Evolutionary conservation across 148 eudicot genomes (phyloP).

Genomic region (Chenopodium berlandieri): DNA sequence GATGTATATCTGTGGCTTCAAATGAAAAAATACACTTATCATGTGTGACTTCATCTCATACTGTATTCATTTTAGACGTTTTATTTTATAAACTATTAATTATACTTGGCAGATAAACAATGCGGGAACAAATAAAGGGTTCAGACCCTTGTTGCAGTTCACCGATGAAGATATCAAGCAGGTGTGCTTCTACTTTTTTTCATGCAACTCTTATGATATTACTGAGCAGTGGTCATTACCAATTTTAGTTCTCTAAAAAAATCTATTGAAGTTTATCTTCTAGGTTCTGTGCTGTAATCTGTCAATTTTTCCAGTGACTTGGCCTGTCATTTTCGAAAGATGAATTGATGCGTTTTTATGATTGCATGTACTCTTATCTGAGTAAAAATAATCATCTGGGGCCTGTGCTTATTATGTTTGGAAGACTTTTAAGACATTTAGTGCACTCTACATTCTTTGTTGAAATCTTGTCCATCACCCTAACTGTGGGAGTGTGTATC

Average conservation of each 20-base stretch:
- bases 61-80: not conserved
- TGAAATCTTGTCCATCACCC: not conserved
- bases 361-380: not conserved
- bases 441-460: not conserved
- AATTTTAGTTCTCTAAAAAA: not conserved
- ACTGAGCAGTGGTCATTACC: not conserved
- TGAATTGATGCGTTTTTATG: not conserved
- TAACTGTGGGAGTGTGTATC: not conserved
- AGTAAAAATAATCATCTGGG: not conserved
- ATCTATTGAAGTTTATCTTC: not conserved
- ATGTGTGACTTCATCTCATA: not conserved
- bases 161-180: slow-evolving; percentile 84
- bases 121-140: slow-evolving; percentile 98
- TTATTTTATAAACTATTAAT: not conserved
- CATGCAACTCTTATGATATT: not conserved
- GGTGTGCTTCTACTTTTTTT: slow-evolving; percentile 36
- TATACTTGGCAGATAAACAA: slow-evolving; percentile 69
- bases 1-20: not conserved
- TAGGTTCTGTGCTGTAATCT: not conserved
- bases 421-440: not conserved
- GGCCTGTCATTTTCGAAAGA: not conserved
- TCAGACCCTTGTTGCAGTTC: slow-evolving; percentile 94
- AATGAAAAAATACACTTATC: not conserved
- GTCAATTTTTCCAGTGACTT: no score
- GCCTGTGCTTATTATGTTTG: not conserved